phyloP scores from a whole-genome alignment of 129 eudicot genomes.

The Lactuca saligna region DNA sequence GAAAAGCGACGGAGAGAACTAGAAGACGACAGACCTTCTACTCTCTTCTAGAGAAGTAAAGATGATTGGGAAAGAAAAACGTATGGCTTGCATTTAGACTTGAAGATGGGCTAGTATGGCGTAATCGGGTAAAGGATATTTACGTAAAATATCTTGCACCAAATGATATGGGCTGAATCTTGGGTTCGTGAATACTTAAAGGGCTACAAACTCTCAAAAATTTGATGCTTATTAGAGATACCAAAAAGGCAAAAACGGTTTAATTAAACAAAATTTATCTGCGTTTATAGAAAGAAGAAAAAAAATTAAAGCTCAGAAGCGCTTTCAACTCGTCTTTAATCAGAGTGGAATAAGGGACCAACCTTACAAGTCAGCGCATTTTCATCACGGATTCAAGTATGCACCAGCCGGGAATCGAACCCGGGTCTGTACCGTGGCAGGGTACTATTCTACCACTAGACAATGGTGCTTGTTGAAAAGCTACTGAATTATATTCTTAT shows the following conservation, averaged over 20 bases:
- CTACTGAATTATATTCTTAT: background rate
- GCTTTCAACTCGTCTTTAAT: background rate
- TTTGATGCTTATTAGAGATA: too few relatives aligned
- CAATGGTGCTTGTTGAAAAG: conserved; percentile 51
- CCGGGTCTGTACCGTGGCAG: conserved; percentile 98
- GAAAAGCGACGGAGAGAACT: background rate
- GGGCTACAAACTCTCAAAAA: too few relatives aligned
- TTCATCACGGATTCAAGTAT: background rate
- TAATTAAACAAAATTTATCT: too few relatives aligned
- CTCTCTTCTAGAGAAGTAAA: too few relatives aligned
- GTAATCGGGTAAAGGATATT: background rate
- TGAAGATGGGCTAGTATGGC: background rate
- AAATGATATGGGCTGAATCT: background rate
- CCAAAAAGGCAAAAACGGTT: too few relatives aligned
- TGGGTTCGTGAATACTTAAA: too few relatives aligned
- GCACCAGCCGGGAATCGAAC: conserved; percentile 92
- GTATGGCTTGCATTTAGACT: conserved; percentile 17
- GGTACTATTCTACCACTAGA: conserved; percentile 98
- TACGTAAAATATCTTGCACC: background rate
- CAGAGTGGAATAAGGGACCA: background rate
- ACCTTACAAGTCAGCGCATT: background rate
- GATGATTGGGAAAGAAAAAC: conserved; percentile 4
- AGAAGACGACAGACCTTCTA: conserved; percentile 6
- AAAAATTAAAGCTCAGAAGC: background rate
- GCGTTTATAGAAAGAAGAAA: too few relatives aligned